Evolutionary conservation across 2,329 filamentous ascomycete genomes (phyloP).

Genomic region (Fusarium cicatricum): DNA sequence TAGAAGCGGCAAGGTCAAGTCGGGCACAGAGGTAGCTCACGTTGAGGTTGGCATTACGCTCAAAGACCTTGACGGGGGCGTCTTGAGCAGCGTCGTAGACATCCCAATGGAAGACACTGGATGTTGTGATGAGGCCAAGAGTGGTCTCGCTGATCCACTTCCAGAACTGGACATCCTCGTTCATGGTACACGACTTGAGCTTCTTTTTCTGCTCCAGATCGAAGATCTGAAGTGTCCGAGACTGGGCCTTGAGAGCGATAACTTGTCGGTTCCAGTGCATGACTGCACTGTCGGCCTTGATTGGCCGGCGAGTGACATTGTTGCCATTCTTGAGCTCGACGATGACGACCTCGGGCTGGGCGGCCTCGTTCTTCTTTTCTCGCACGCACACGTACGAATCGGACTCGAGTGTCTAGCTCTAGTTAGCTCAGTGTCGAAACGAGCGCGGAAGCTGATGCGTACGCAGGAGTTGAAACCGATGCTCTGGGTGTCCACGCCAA

Average conservation of each 20-base stretch:
- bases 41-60: slow-evolving; percentile 88
- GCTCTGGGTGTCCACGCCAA: slow-evolving; percentile 56
- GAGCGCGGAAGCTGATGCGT: slow-evolving; percentile 50
- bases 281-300: slow-evolving; percentile 99
- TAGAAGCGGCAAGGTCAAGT: slow-evolving; percentile 17
- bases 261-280: slow-evolving; percentile 99
- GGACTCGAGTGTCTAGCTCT: slow-evolving; percentile 88
- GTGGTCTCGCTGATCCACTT: slow-evolving; percentile 96
- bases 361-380: slow-evolving; percentile 86
- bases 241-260: slow-evolving; percentile 95
- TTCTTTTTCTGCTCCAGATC: slow-evolving; percentile 93
- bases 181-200: slow-evolving; percentile 96
- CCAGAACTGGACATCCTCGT: slow-evolving; percentile 98
- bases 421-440: slow-evolving; percentile 33
- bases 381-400: slow-evolving; percentile 96
- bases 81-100: slow-evolving; percentile 86
- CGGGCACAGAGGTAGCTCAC: slow-evolving; percentile 60
- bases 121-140: slow-evolving; percentile 89
- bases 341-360: slow-evolving; percentile 94
- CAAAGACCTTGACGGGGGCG: slow-evolving; percentile 88
- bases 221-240: slow-evolving; percentile 96
- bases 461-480: slow-evolving; percentile 86
- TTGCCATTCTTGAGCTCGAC: slow-evolving; percentile 97
- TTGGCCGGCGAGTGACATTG: slow-evolving; percentile 91
- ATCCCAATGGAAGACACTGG: slow-evolving; percentile 96